phyloP scores from a whole-genome alignment of 768 basidiomycete species.

The Podaxis rugospora region DNA sequence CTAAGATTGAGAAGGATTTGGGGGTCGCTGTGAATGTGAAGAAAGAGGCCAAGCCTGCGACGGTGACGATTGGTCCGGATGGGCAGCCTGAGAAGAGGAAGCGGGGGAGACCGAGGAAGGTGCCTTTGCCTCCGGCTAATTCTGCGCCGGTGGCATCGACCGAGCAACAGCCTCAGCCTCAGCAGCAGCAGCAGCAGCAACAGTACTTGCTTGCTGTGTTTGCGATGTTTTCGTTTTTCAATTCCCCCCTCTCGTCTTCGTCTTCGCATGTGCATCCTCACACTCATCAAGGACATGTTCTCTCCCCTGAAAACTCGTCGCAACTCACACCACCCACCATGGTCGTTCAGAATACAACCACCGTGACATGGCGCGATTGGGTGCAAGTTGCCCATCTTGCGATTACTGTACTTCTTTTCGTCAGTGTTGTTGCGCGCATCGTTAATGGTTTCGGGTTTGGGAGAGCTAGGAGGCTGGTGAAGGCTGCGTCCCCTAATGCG shows the following conservation, averaged over 20 bases:
- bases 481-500: not conserved
- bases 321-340: constrained; percentile 22
- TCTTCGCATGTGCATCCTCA: constrained; percentile 25
- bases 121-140: constrained; percentile 38
- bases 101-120: constrained; percentile 78
- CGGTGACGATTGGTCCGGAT: constrained; percentile 16
- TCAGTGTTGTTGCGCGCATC: constrained; percentile 41
- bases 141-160: constrained; percentile 13
- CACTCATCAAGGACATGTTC: constrained; percentile 45
- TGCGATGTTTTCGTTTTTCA: constrained; percentile 84
- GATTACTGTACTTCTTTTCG: constrained; percentile 60
- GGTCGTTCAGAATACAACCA: constrained; percentile 12
- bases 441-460: constrained; percentile 25
- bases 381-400: constrained; percentile 64
- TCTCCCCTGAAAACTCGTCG: constrained; percentile 38
- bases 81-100: constrained; percentile 72
- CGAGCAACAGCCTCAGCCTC: constrained; percentile 18
- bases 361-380: constrained; percentile 39
- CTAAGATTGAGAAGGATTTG: constrained; percentile 37
- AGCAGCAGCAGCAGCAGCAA: constrained; percentile 24
- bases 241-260: constrained; percentile 53
- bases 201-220: constrained; percentile 83
- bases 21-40: constrained; percentile 10
- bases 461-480: constrained; percentile 13
- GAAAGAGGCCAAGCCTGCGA: constrained; percentile 31